Evolutionary conservation across 495 filamentous ascomycete genomes (phyloP).

Genomic region (Penicillium taxi): DNA sequence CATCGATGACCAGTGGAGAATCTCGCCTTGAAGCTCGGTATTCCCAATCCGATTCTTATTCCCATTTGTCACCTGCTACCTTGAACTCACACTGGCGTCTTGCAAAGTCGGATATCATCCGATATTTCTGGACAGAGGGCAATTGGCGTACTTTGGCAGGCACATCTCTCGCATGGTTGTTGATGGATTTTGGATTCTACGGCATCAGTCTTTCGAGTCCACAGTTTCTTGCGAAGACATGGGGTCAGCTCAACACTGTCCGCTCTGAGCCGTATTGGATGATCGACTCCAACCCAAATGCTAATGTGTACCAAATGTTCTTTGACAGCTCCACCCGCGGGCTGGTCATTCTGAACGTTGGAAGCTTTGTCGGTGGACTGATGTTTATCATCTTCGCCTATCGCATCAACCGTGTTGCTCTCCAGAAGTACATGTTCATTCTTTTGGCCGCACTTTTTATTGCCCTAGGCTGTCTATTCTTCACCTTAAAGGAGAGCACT

Average conservation of each 20-base stretch:
- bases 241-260: constrained; percentile 31
- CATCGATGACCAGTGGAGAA: constrained; percentile 23
- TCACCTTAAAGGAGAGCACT: constrained; percentile 31
- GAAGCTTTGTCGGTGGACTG: constrained; percentile 39
- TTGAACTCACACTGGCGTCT: constrained; percentile 39
- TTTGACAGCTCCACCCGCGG: constrained; percentile 31
- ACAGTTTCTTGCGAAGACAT: constrained; percentile 36
- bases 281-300: constrained; percentile 25
- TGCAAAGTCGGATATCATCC: constrained; percentile 33
- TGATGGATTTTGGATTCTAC: constrained; percentile 51
- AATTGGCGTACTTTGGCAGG: constrained; percentile 46
- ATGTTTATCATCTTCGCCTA: constrained; percentile 38
- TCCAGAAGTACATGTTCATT: constrained; percentile 44
- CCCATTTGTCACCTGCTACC: constrained; percentile 25
- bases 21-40: constrained; percentile 18
- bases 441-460: constrained; percentile 42
- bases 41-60: constrained; percentile 17
- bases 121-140: constrained; percentile 44
- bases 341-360: constrained; percentile 37
- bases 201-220: constrained; percentile 45
- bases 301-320: constrained; percentile 34
- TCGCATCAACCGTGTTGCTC: constrained; percentile 38
- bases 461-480: constrained; percentile 42
- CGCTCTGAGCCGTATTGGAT: constrained; percentile 29
- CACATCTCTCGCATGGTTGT: constrained; percentile 43